Evolutionary conservation across 495 filamentous ascomycete genomes (phyloP).

Genomic region (Aspergillus campestris): DNA sequence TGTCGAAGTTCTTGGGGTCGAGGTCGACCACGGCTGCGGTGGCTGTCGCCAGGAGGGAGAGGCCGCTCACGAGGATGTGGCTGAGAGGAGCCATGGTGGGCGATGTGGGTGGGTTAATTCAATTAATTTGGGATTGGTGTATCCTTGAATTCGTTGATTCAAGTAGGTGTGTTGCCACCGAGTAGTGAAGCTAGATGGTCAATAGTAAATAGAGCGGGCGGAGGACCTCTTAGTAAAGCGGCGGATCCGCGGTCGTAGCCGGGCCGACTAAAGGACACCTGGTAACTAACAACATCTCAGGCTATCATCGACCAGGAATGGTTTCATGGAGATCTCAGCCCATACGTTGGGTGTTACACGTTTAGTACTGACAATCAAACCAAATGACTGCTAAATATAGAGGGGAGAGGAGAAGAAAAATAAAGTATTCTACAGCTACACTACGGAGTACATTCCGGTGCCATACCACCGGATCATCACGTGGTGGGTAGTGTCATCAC

Average conservation of each 20-base stretch:
- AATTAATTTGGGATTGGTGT: neutral
- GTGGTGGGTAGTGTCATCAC: no score
- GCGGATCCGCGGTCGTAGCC: neutral
- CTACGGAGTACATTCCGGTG: no score
- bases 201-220: conserved; percentile 2
- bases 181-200: no score
- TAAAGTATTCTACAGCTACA: no score
- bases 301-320: neutral
- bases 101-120: no score
- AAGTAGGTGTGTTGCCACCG: no score
- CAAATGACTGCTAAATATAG: no score
- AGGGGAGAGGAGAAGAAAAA: no score
- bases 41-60: conserved; percentile 33
- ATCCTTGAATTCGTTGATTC: neutral
- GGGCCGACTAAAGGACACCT: conserved; percentile 15
- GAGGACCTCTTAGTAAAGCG: conserved; percentile 5
- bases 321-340: neutral
- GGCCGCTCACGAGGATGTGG: conserved; percentile 35
- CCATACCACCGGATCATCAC: no score
- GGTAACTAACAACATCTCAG: conserved; percentile 1
- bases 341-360: no score
- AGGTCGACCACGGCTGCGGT: conserved; percentile 67
- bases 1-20: conserved; percentile 81
- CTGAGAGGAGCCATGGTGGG: conserved; percentile 40
- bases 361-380: no score